Evolutionary conservation across 495 filamentous ascomycete genomes (phyloP).

Genomic region (Penicillium arizonense): DNA sequence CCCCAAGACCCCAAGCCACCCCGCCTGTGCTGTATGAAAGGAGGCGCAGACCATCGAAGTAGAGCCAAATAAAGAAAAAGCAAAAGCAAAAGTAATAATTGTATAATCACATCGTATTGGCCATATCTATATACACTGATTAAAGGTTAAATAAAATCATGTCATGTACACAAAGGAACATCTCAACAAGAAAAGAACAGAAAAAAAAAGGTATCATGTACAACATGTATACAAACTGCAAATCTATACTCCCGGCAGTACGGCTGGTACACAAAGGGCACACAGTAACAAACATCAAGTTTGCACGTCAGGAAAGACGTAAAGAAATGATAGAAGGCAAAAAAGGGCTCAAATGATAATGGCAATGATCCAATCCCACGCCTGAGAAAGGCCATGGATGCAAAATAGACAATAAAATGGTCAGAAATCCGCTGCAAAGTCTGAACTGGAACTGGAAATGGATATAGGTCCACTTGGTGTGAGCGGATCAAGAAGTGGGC

Average conservation of each 20-base stretch:
- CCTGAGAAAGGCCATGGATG: slow-evolving; percentile 6
- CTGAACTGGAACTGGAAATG: too few relatives aligned
- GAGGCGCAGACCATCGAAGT: not conserved
- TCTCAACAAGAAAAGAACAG: slow-evolving; percentile 10
- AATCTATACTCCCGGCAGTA: slow-evolving; percentile 23
- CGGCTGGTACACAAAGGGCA: not conserved
- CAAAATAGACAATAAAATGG: slow-evolving; percentile 3
- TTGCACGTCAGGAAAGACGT: not conserved
- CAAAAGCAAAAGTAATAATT: not conserved
- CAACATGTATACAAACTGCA: slow-evolving; percentile 30
- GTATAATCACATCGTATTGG: slow-evolving; percentile 7
- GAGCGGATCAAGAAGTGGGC: not conserved
- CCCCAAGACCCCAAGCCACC: not conserved
- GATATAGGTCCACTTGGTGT: not conserved
- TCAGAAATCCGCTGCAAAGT: slow-evolving; percentile 10
- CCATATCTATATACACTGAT: slow-evolving; percentile 10
- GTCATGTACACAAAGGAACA: slow-evolving; percentile 18
- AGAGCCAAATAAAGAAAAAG: slow-evolving; percentile 1
- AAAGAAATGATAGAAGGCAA: slow-evolving; percentile 17
- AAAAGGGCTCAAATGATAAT: slow-evolving; percentile 1
- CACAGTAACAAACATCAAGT: not conserved
- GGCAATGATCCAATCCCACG: slow-evolving; percentile 9
- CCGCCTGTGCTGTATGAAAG: not conserved
- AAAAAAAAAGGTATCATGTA: slow-evolving; percentile 28
- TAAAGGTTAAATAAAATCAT: slow-evolving; percentile 8